Conservation (phyloP, 2,329 filamentous ascomycete genomes). For the Penicillium hordei region DNA sequence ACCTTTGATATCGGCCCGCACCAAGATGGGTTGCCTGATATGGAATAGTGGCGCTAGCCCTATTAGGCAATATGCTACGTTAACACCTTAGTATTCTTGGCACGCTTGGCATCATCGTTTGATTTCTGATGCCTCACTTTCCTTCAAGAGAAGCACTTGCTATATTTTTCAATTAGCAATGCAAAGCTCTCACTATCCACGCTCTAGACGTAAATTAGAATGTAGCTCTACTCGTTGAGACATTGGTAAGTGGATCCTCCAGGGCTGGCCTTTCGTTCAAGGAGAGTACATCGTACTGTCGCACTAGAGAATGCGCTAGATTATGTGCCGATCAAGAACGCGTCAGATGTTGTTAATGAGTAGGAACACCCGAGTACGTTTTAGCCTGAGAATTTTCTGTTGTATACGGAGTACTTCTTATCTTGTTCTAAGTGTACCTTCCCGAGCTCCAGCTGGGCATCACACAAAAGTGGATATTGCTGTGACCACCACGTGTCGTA, state of each 20-base stretch:
- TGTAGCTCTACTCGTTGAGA: neutral
- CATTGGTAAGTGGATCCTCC: neutral
- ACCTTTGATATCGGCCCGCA: slow-evolving; percentile 11
- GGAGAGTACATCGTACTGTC: neutral
- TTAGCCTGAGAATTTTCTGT: neutral
- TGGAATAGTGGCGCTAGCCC: slow-evolving; percentile 15
- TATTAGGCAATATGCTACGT: slow-evolving; percentile 25
- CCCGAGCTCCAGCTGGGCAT: slow-evolving; percentile 6
- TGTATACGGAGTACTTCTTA: neutral
- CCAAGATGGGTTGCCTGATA: slow-evolving; percentile 19
- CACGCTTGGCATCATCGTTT: slow-evolving; percentile 9
- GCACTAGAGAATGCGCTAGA: neutral
- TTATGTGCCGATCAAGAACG: neutral
- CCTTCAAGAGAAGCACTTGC: neutral
- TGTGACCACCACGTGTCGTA: neutral
- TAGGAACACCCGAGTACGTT: neutral
- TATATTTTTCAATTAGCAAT: neutral
- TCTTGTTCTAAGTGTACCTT: neutral
- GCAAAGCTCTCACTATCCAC: neutral
- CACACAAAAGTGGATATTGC: neutral
- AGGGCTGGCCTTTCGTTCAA: neutral
- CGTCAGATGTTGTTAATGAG: neutral
- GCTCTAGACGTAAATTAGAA: neutral
- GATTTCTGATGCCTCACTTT: neutral
- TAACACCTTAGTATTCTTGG: slow-evolving; percentile 1